These are phyloP conservation scores for Penicillium paneum DNA, from an alignment of 2,329 filamentous ascomycete species.

Conservation along the genomic window DNA sequence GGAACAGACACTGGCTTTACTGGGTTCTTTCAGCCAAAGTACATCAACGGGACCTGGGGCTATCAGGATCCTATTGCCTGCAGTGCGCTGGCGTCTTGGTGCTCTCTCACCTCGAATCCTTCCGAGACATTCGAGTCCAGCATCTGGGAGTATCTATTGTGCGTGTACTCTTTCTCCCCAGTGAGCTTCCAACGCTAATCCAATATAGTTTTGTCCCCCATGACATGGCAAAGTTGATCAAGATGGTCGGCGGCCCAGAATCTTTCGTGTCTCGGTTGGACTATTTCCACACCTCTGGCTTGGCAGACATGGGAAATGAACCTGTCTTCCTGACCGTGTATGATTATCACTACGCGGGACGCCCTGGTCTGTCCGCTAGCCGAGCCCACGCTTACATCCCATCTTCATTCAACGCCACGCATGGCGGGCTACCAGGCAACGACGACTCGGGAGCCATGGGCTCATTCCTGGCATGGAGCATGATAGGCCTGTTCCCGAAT, in stretches of 20 bases:
- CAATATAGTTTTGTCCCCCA: conserved; percentile 49
- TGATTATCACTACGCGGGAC: conserved; percentile 66
- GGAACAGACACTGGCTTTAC: conserved; percentile 61
- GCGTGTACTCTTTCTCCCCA: conserved; percentile 50
- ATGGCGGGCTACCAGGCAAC: conserved; percentile 62
- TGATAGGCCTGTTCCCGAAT: conserved; percentile 68
- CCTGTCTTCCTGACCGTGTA: conserved; percentile 62
- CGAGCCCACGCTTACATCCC: conserved; percentile 64
- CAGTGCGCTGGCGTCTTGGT: conserved; percentile 23
- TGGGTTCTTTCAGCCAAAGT: conserved; percentile 68
- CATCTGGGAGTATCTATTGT: conserved; percentile 42
- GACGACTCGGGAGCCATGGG: conserved; percentile 69
- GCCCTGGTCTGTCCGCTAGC: conserved; percentile 50
- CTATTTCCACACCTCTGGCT: conserved; percentile 60
- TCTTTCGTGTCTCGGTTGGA: conserved; percentile 59
- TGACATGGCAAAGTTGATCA: conserved; percentile 53
- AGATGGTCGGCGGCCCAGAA: conserved; percentile 57
- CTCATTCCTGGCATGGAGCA: conserved; percentile 60
- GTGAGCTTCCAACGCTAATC: conserved; percentile 45
- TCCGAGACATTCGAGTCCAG: conserved; percentile 34
- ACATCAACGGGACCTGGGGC: conserved; percentile 64
- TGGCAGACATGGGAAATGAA: conserved; percentile 64
- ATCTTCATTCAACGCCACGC: conserved; percentile 55
- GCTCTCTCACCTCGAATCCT: conserved; percentile 30
- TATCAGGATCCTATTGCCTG: conserved; percentile 57